A percentile compares a stretch with the other conserved stretches of the same genome.
Conservation (phyloP, 305 asterid genomes). For the Fraxinus ornus region DNA sequence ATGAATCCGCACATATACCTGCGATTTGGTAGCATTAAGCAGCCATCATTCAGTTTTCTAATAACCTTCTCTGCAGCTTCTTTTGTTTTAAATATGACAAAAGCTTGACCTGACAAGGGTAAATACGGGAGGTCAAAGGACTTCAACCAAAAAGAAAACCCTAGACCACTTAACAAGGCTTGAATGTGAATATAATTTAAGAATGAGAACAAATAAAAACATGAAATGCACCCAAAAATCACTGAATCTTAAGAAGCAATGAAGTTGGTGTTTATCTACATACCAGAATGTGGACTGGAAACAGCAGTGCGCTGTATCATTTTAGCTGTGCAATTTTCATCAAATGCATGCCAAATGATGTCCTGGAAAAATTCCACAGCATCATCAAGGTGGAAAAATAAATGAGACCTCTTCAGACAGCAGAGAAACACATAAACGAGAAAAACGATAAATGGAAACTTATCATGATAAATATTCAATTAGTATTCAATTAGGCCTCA, state of each 20-base stretch:
- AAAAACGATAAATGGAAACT: neutral
- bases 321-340: slow-evolving; percentile 57
- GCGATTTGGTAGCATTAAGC: slow-evolving; percentile 64
- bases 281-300: slow-evolving; percentile 72
- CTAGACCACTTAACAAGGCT: neutral
- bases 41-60: slow-evolving; percentile 47
- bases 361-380: slow-evolving; percentile 48
- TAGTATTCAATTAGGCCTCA: neutral
- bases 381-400: neutral
- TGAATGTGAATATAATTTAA: slow-evolving; percentile 3
- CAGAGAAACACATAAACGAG: neutral
- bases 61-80: slow-evolving; percentile 58
- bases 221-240: neutral
- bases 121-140: neutral
- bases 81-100: slow-evolving; percentile 53
- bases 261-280: slow-evolving; percentile 15
- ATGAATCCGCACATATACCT: slow-evolving; percentile 45
- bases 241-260: slow-evolving; percentile 12
- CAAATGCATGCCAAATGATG: slow-evolving; percentile 66
- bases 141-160: neutral
- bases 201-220: neutral
- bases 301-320: slow-evolving; percentile 60
- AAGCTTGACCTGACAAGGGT: slow-evolving; percentile 64
- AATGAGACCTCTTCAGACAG: neutral
- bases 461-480: neutral